A percentile compares a stretch with the other conserved stretches of the same genome.
Conservation (phyloP, 768 basidiomycete genomes). For the Xanthoconium stramineum region DNA sequence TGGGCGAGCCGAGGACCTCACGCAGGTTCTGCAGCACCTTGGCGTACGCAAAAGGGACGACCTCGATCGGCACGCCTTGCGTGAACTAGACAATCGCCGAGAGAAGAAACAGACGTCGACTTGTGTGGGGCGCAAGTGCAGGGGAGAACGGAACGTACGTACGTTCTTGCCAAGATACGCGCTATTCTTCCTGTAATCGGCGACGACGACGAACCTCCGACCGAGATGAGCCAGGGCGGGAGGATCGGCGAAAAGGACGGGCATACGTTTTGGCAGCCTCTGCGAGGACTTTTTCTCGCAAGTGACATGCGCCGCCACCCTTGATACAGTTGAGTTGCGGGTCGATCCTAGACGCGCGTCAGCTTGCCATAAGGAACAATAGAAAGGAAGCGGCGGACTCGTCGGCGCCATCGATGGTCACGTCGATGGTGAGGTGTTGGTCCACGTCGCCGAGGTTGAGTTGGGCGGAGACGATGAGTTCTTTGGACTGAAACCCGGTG, state of each 20-base stretch:
- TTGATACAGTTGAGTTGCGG: conserved; percentile 88
- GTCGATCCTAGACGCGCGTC: conserved; percentile 63
- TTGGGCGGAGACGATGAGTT: conserved; percentile 81
- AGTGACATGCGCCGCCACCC: conserved; percentile 94
- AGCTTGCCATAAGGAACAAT: neutral
- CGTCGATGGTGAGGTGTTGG: conserved; percentile 84
- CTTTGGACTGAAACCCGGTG: conserved; percentile 95
- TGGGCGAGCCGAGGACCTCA: conserved; percentile 56
- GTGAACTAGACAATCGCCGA: conserved; percentile 51
- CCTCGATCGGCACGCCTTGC: conserved; percentile 93
- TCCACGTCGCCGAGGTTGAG: conserved; percentile 85
- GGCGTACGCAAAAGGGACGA: conserved; percentile 94
- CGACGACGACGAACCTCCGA: conserved; percentile 70
- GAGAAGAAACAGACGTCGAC: neutral
- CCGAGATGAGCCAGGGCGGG: conserved; percentile 52
- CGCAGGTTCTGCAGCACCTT: conserved; percentile 76
- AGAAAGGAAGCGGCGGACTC: conserved; percentile 54
- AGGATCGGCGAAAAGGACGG: neutral
- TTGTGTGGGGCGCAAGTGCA: too few species aligned
- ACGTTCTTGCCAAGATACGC: conserved; percentile 79
- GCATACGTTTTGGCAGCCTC: conserved; percentile 84
- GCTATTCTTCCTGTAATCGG: conserved; percentile 94
- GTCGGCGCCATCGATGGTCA: conserved; percentile 97
- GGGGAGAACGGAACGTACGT: conserved; percentile 29
- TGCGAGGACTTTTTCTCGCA: conserved; percentile 96